phyloP scores from a whole-genome alignment of 2,329 filamentous ascomycete genomes.

The Paracorniculantispora psalliotae region DNA sequence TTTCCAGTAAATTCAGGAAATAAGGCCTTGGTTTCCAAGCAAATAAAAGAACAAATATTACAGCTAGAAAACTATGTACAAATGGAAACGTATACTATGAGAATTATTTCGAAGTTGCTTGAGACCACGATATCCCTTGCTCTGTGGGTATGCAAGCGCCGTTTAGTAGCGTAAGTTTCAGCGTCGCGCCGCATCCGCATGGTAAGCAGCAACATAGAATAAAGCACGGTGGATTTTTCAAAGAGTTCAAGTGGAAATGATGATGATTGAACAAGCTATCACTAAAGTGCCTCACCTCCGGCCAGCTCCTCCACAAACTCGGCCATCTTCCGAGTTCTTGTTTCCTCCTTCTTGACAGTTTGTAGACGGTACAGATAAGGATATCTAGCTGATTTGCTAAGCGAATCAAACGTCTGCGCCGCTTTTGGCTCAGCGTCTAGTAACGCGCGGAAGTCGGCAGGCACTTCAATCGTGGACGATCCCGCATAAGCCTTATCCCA shows the following conservation, averaged over 20 bases:
- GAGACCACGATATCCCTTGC: too few relatives aligned
- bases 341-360: conserved; percentile 35
- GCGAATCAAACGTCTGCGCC: conserved; percentile 28
- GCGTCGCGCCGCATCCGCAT: too few relatives aligned
- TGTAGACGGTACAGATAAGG: conserved; percentile 40
- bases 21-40: too few relatives aligned
- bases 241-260: neutral
- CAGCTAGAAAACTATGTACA: neutral
- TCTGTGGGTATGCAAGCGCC: too few relatives aligned
- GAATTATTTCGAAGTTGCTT: too few relatives aligned
- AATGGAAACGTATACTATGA: neutral
- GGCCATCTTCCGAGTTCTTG: conserved; percentile 32
- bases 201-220: too few relatives aligned
- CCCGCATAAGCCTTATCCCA: conserved; percentile 55
- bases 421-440: conserved; percentile 30
- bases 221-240: too few relatives aligned
- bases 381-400: conserved; percentile 44
- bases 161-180: too few relatives aligned
- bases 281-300: conserved; percentile 25
- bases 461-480: conserved; percentile 40
- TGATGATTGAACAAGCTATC: neutral
- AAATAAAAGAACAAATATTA: neutral
- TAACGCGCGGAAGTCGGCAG: conserved; percentile 43
- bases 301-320: conserved; percentile 37
- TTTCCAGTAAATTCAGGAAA: neutral